These are phyloP conservation scores for Samsoniella hepiali DNA, from an alignment of 2,329 filamentous ascomycete species.

Conservation along the genomic window DNA sequence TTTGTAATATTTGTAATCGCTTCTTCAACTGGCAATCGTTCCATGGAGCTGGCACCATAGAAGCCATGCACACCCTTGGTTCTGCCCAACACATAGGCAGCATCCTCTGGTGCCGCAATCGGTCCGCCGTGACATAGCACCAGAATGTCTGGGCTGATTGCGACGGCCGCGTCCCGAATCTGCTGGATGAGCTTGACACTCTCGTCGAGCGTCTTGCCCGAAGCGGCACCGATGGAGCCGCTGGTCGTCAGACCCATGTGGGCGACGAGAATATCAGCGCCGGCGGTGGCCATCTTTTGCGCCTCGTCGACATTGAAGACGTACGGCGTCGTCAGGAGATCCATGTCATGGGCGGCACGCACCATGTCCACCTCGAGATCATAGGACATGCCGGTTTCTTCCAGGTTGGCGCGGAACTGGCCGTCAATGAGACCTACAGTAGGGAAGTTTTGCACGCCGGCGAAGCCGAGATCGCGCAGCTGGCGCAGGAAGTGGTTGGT, in stretches of 20 bases:
- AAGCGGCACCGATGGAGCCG: slow-evolving; percentile 62
- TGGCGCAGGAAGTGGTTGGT: slow-evolving; percentile 59
- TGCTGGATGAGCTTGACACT: slow-evolving; percentile 59
- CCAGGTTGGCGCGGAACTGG: slow-evolving; percentile 62
- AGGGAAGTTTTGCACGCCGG: slow-evolving; percentile 70
- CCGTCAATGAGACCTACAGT: slow-evolving; percentile 70
- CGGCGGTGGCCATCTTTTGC: slow-evolving; percentile 58
- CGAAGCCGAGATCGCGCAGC: slow-evolving; percentile 61
- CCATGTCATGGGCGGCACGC: slow-evolving; percentile 54
- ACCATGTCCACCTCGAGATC: slow-evolving; percentile 66
- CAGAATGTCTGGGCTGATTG: slow-evolving; percentile 56
- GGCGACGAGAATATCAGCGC: slow-evolving; percentile 64
- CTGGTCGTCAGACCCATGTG: slow-evolving; percentile 67
- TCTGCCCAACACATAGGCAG: slow-evolving; percentile 57
- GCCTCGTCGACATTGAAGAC: slow-evolving; percentile 64
- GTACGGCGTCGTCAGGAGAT: slow-evolving; percentile 66
- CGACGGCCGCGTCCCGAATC: slow-evolving; percentile 58
- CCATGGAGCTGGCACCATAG: slow-evolving; percentile 68
- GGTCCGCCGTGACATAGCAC: slow-evolving; percentile 70
- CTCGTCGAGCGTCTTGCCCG: slow-evolving; percentile 61
- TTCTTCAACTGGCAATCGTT: slow-evolving; percentile 63
- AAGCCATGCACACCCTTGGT: slow-evolving; percentile 68
- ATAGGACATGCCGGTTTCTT: slow-evolving; percentile 71
- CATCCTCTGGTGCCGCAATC: slow-evolving; percentile 62
- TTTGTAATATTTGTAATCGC: slow-evolving; percentile 52